Evolutionary conservation across 768 basidiomycete species (phyloP).

Genomic region (Termitomyces sp.): DNA sequence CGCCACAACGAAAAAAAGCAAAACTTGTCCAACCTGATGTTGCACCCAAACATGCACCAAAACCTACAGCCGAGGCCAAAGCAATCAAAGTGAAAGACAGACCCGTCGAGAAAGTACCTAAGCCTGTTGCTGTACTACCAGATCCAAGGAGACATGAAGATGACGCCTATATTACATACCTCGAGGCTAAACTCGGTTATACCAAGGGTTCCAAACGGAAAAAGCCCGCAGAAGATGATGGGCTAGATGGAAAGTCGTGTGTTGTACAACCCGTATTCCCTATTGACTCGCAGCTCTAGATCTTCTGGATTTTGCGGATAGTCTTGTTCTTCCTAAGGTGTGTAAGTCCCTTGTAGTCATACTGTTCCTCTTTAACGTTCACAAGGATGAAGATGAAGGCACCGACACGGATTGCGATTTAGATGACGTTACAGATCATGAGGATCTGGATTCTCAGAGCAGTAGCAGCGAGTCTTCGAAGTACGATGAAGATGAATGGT

Average conservation of each 20-base stretch:
- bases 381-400: background rate
- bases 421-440: background rate
- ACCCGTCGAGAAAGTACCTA: slow-evolving; percentile 27
- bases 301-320: slow-evolving; percentile 47
- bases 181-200: slow-evolving; percentile 75
- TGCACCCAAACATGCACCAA: background rate
- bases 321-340: slow-evolving; percentile 18
- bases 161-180: slow-evolving; percentile 78
- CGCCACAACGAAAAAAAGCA: slow-evolving; percentile 45
- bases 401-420: background rate
- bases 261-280: background rate
- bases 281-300: slow-evolving; percentile 28
- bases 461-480: slow-evolving; percentile 2
- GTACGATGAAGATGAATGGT: slow-evolving; percentile 12
- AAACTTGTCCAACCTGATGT: slow-evolving; percentile 17
- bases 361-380: slow-evolving; percentile 3
- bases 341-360: background rate
- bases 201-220: slow-evolving; percentile 36
- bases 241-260: slow-evolving; percentile 64
- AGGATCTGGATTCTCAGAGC: background rate
- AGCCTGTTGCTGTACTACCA: slow-evolving; percentile 5
- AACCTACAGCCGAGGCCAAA: background rate
- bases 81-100: slow-evolving; percentile 16
- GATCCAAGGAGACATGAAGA: slow-evolving; percentile 54
- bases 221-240: slow-evolving; percentile 60